phyloP scores from a whole-genome alignment of 495 filamentous ascomycete genomes.

The Talaromyces adpressus region DNA sequence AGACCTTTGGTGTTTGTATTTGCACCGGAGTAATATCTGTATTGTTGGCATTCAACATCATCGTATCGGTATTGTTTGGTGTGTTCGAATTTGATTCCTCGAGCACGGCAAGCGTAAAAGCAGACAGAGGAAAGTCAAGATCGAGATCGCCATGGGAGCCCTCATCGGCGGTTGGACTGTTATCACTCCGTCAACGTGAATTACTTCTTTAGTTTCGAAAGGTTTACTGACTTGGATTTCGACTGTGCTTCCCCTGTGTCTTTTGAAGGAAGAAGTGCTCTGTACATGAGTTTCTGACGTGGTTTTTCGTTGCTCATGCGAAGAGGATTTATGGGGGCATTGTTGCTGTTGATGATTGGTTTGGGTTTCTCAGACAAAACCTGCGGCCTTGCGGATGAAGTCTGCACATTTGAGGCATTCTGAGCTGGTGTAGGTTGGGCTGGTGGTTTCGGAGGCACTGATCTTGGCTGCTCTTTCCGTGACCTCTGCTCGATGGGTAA shows the following conservation, averaged over 20 bases:
- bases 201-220: slow-evolving; percentile 8
- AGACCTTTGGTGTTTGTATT: not conserved
- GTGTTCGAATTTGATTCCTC: slow-evolving; percentile 22
- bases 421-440: not conserved
- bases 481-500: not conserved
- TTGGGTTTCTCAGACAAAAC: slow-evolving; percentile 3
- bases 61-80: not conserved
- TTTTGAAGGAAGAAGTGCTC: slow-evolving; percentile 27
- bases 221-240: slow-evolving; percentile 29
- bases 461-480: not conserved
- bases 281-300: slow-evolving; percentile 43
- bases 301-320: slow-evolving; percentile 31
- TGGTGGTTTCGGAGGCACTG: not conserved
- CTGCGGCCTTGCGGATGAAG: not conserved
- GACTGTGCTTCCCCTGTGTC: not conserved
- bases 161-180: not conserved
- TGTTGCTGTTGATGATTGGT: not conserved
- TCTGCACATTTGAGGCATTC: not conserved
- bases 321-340: slow-evolving; percentile 17
- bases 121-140: slow-evolving; percentile 22
- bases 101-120: slow-evolving; percentile 24
- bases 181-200: slow-evolving; percentile 6
- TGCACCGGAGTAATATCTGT: not conserved
- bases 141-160: not conserved
- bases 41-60: not conserved